phyloP scores from a whole-genome alignment of 2,329 filamentous ascomycete species.

The Tolypocladium amazonense region DNA sequence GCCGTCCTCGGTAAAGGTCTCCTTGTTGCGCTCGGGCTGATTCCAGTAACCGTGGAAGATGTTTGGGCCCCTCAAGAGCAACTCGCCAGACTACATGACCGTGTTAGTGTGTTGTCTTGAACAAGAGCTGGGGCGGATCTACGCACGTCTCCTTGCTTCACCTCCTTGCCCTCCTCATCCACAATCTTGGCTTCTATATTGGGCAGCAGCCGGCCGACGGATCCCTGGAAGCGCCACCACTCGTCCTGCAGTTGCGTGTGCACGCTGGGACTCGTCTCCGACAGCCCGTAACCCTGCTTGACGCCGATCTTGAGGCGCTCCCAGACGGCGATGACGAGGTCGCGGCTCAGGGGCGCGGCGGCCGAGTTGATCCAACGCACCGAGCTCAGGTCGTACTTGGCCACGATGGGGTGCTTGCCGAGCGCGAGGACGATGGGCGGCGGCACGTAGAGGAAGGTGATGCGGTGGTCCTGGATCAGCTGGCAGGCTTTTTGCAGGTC shows the following conservation, averaged over 20 bases:
- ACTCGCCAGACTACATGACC: constrained; percentile 42
- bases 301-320: constrained; percentile 64
- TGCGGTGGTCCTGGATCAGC: constrained; percentile 61
- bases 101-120: not conserved
- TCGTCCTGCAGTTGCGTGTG: constrained; percentile 64
- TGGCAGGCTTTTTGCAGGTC: constrained; percentile 70
- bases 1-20: constrained; percentile 64
- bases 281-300: constrained; percentile 89
- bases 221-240: constrained; percentile 68
- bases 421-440: constrained; percentile 76
- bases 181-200: constrained; percentile 79
- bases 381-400: constrained; percentile 69
- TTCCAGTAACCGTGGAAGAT: constrained; percentile 72
- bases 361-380: constrained; percentile 80
- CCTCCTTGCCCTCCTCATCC: constrained; percentile 43
- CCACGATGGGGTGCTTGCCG: constrained; percentile 66
- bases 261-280: constrained; percentile 74
- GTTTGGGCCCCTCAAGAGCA: constrained; percentile 72
- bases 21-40: constrained; percentile 57
- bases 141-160: constrained; percentile 39
- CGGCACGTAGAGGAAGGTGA: constrained; percentile 74
- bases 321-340: constrained; percentile 70
- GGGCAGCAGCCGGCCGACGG: constrained; percentile 66
- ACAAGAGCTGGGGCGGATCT: not conserved
- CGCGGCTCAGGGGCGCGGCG: constrained; percentile 72